Percentiles rank a stretch among this genome's conserved stretches.
Evolutionary conservation across 768 basidiomycete species (phyloP).

Genomic region (Kwoniella shandongensis): DNA sequence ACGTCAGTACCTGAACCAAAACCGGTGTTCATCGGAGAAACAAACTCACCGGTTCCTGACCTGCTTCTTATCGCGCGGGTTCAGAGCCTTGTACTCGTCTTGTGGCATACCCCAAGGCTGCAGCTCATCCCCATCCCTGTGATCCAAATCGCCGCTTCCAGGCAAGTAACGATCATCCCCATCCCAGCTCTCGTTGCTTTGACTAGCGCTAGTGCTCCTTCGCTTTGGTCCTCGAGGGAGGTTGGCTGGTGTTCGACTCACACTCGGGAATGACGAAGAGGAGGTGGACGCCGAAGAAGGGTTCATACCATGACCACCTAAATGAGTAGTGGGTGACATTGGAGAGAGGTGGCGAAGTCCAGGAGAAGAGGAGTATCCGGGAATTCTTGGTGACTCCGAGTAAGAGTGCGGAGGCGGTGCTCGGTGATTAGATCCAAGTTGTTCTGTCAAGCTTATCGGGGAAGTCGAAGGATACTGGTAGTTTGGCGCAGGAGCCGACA

Average conservation of each 20-base stretch:
- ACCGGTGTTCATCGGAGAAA: not conserved
- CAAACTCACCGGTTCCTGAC: constrained; percentile 32
- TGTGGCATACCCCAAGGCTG: constrained; percentile 50
- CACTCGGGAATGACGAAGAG: constrained; percentile 30
- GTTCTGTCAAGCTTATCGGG: constrained; percentile 5
- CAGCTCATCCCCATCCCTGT: constrained; percentile 9
- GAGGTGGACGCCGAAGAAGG: constrained; percentile 28
- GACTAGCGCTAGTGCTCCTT: constrained; percentile 20
- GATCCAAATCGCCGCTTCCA: constrained; percentile 10
- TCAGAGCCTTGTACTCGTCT: constrained; percentile 42
- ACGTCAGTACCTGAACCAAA: not conserved
- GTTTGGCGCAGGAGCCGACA: constrained; percentile 6
- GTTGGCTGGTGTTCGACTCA: constrained; percentile 8
- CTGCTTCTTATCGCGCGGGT: constrained; percentile 47
- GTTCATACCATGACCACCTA: constrained; percentile 19
- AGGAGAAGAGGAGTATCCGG: constrained; percentile 23
- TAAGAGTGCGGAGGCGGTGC: constrained; percentile 27
- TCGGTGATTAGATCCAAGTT: not conserved
- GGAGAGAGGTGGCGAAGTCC: constrained; percentile 35
- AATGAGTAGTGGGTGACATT: constrained; percentile 33
- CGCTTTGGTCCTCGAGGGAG: constrained; percentile 21
- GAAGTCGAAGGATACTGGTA: constrained; percentile 20
- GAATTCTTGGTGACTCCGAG: constrained; percentile 24
- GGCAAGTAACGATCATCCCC: constrained; percentile 17
- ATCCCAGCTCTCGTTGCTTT: constrained; percentile 32